A percentile compares a stretch with the other conserved stretches of the same genome.
Evolutionary conservation across 208 protist genomes (phyloP).

Genomic region (Trypanosoma scelopori): DNA sequence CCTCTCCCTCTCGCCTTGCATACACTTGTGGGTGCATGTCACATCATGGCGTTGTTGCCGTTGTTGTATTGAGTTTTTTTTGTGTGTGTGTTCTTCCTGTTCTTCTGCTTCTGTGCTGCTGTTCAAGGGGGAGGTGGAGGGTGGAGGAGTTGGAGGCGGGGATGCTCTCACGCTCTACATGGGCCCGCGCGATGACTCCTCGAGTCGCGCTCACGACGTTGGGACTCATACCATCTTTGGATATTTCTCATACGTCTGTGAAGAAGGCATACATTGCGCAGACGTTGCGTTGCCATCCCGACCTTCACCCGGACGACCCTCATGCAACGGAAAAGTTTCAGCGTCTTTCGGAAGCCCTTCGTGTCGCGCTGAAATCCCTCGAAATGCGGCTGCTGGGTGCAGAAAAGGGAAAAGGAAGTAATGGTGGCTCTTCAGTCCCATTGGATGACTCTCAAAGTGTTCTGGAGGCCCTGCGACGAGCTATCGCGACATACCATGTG

Average conservation of each 20-base stretch:
- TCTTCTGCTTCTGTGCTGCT: background rate
- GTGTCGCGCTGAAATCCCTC: conserved; percentile 63
- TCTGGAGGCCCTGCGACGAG: conserved; percentile 54
- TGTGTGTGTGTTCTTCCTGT: background rate
- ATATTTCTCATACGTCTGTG: conserved; percentile 49
- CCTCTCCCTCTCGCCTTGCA: background rate
- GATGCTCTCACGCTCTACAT: conserved; percentile 19
- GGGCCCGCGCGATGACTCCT: conserved; percentile 46
- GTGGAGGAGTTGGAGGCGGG: background rate
- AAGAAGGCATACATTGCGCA: conserved; percentile 83
- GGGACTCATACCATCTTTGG: conserved; percentile 29
- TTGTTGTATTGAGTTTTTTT: no score
- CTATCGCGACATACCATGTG: conserved; percentile 53
- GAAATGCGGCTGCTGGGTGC: conserved; percentile 28
- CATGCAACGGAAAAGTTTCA: conserved; percentile 74
- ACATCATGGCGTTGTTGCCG: no score
- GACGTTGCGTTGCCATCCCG: conserved; percentile 78
- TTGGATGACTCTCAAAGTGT: conserved; percentile 52
- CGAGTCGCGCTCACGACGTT: conserved; percentile 60
- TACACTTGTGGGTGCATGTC: no score
- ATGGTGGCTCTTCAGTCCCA: conserved; percentile 5
- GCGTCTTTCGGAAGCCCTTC: conserved; percentile 70
- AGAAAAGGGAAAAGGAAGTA: background rate
- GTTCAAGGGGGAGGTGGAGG: background rate
- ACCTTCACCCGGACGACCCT: conserved; percentile 71